Percentiles rank a stretch among this genome's conserved stretches.
Conservation (phyloP, 2,329 filamentous ascomycete species). For the Fusarium odoratissimum region DNA sequence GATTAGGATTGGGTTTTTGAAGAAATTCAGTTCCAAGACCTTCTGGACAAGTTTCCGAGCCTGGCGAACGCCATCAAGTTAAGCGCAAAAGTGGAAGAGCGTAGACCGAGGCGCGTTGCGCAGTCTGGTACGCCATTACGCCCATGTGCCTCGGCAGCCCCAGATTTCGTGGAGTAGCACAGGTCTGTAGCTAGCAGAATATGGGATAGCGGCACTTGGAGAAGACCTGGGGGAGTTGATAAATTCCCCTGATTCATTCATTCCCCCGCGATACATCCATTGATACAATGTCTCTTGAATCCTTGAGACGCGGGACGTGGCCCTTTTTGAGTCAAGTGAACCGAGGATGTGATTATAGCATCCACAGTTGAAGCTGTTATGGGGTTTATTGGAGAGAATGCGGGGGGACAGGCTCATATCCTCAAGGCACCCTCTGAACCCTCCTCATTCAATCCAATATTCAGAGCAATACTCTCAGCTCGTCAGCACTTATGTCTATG, state of each 20-base stretch:
- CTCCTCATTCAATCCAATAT: background rate
- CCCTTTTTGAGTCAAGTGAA: slow-evolving; percentile 35
- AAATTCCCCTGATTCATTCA: background rate
- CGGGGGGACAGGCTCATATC: background rate
- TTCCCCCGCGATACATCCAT: slow-evolving; percentile 10
- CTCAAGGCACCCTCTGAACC: background rate
- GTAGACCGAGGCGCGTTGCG: slow-evolving; percentile 41
- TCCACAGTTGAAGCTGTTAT: slow-evolving; percentile 6
- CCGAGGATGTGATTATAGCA: slow-evolving; percentile 34
- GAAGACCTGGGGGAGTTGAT: slow-evolving; percentile 3
- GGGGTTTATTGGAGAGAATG: slow-evolving; percentile 2
- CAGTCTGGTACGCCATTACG: slow-evolving; percentile 12
- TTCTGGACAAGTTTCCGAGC: slow-evolving; percentile 8
- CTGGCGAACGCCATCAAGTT: slow-evolving; percentile 27
- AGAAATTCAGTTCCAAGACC: slow-evolving; percentile 3
- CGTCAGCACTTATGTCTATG: slow-evolving; percentile 20
- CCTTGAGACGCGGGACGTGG: slow-evolving; percentile 11
- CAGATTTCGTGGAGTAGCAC: slow-evolving; percentile 42
- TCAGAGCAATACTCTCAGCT: slow-evolving; percentile 11
- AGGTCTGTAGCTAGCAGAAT: slow-evolving; percentile 19
- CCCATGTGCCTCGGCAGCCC: slow-evolving; percentile 47
- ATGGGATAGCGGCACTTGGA: slow-evolving; percentile 21
- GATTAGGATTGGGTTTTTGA: slow-evolving; percentile 39
- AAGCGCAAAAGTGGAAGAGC: slow-evolving; percentile 7
- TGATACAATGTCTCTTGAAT: background rate